Percentiles rank a stretch among this genome's conserved stretches.
These are phyloP conservation scores for Sarocladium oryzae DNA, from an alignment of 2,329 filamentous ascomycete species.

Conservation along the genomic window DNA sequence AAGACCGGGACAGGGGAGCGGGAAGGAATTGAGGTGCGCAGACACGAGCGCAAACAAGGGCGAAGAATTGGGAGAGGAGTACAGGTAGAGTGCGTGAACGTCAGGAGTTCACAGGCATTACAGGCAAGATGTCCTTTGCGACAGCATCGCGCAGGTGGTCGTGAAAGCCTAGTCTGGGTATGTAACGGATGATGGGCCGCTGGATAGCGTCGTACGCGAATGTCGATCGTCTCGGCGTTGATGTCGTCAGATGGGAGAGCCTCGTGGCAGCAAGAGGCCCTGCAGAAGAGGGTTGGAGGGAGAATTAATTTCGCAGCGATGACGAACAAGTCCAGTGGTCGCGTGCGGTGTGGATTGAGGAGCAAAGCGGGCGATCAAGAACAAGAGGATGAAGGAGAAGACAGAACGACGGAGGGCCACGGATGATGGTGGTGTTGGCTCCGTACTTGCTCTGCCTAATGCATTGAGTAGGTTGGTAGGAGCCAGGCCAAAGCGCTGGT, in stretches of 20 bases:
- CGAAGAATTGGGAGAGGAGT: not conserved
- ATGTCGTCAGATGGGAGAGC: not conserved
- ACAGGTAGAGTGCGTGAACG: not conserved
- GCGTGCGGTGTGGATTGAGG: not conserved
- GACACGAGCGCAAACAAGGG: not conserved
- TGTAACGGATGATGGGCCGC: not conserved
- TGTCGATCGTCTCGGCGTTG: not conserved
- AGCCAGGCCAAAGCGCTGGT: too few relatives aligned
- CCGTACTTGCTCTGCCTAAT: too few relatives aligned
- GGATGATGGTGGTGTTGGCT: not conserved
- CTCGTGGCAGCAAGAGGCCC: not conserved
- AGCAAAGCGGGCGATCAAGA: not conserved
- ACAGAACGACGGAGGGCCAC: not conserved
- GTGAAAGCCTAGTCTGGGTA: not conserved
- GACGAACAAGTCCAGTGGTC: not conserved
- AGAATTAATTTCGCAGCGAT: not conserved
- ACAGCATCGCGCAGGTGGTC: conserved; percentile 9
- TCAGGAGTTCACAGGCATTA: not conserved
- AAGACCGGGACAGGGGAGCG: not conserved
- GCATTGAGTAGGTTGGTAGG: too few relatives aligned
- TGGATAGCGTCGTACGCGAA: not conserved
- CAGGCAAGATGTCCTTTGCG: conserved; percentile 4
- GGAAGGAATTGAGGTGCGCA: not conserved
- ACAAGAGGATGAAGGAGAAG: conserved; percentile 1
- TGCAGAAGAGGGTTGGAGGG: not conserved